phyloP scores from a whole-genome alignment of 2,329 filamentous ascomycete species.

The Ceratocystis huliohia region DNA sequence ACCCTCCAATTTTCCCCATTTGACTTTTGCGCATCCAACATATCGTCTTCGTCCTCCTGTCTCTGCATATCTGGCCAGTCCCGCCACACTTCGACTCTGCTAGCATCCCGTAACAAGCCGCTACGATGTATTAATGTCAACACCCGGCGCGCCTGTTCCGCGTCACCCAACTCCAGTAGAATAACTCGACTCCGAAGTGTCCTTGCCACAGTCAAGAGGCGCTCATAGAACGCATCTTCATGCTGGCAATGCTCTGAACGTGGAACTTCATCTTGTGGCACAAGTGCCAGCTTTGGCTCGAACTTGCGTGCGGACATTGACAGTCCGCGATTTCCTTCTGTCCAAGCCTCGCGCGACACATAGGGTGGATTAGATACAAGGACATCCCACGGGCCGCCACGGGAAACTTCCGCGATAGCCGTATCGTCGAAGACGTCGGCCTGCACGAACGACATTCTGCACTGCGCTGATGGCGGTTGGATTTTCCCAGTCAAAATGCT shows the following conservation, averaged over 20 bases:
- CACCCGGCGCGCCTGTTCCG: conserved; percentile 50
- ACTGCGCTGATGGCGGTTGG: conserved; percentile 18
- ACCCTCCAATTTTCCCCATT: conserved; percentile 6
- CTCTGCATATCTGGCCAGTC: conserved; percentile 43
- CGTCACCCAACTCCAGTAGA: conserved; percentile 60
- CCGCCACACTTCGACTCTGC: conserved; percentile 54
- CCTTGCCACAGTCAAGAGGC: conserved; percentile 44
- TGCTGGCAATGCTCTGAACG: conserved; percentile 27
- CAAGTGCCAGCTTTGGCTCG: conserved; percentile 70
- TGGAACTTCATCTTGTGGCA: conserved; percentile 35
- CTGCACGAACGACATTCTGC: conserved; percentile 33
- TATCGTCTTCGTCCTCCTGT: neutral
- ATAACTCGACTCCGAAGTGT: conserved; percentile 41
- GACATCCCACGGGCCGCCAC: conserved; percentile 40
- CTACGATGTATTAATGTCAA: conserved; percentile 31
- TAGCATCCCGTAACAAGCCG: conserved; percentile 21
- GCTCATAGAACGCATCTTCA: conserved; percentile 53
- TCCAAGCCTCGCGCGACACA: conserved; percentile 47
- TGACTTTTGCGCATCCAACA: neutral
- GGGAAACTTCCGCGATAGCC: conserved; percentile 27
- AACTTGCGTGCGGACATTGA: conserved; percentile 68
- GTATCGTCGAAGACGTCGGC: conserved; percentile 39
- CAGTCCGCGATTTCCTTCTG: conserved; percentile 30
- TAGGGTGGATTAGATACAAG: conserved; percentile 87
- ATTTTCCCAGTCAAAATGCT: conserved; percentile 31